Conservation (phyloP, 805 yeast species). For the Wickerhamomyces queroliae region DNA sequence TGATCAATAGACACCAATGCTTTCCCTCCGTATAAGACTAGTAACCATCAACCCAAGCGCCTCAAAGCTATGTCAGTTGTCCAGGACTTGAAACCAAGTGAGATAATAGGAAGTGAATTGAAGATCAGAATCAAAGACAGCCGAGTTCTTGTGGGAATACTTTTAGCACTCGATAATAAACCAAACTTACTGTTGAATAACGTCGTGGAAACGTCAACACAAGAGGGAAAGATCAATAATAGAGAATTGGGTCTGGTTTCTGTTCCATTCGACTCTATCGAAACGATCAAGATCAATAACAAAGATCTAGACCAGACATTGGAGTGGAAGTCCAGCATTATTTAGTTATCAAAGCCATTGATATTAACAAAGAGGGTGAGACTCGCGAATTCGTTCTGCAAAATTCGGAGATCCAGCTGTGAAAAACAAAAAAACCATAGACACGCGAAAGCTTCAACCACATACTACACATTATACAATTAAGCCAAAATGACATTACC, state of each 20-base stretch:
- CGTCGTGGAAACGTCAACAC: conserved; percentile 9
- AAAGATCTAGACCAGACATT: conserved; percentile 15
- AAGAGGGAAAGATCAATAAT: not conserved
- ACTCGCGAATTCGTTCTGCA: too few relatives aligned
- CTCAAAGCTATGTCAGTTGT: not conserved
- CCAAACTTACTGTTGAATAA: conserved; percentile 20
- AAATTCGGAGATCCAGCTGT: not conserved
- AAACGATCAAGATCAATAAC: conserved; percentile 9
- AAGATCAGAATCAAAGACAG: conserved; percentile 12
- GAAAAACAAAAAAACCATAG: not conserved
- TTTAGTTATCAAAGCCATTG: too few relatives aligned
- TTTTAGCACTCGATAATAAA: conserved; percentile 21
- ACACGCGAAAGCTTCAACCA: not conserved
- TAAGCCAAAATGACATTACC: conserved; percentile 11
- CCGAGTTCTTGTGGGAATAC: conserved; percentile 14
- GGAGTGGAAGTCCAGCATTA: conserved; percentile 9
- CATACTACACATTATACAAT: not conserved
- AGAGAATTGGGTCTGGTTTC: conserved; percentile 19
- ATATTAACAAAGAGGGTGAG: not conserved
- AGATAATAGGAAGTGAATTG: conserved; percentile 16
- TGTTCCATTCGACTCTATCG: conserved; percentile 13
- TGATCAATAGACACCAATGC: too few relatives aligned
- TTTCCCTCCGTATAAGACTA: too few relatives aligned
- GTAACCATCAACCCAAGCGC: too few relatives aligned
- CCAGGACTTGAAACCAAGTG: conserved; percentile 5